Base-by-base conservation (phyloP, 441 rosid genomes). In the Populus trichocarpa region DNA sequence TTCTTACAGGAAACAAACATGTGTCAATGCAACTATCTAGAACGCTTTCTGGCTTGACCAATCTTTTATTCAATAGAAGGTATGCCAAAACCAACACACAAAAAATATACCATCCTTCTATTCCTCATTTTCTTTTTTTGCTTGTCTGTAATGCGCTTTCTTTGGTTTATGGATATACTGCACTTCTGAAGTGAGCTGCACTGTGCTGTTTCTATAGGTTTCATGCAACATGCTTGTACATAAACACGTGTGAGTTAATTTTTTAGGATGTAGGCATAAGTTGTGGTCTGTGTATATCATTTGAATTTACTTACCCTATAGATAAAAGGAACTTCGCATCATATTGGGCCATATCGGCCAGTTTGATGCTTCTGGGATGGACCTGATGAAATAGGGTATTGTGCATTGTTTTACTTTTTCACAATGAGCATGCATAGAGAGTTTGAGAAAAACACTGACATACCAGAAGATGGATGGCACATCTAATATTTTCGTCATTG, bases 11-110 rank as follows among this genome's bases (percentile, higher is more conserved):
- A 76, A 83, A 77, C 61, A 83, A 78, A 50, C 90, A 81, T 78
- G 89, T 87, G 20, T 90, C 97, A 1, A 86, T 95, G 96, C 94
- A 89, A 78, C 83, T 84, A 28, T 84, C 93, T n/a, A 87, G 89
- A 81, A 82, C 85, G 14, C 75, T 95, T 74, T 90, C 97, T 35
- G 87, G 91, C 78, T 80, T 92, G 80, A 84, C 97, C 69, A 80
- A 87, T 82, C 82, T 95, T 75, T 74, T 95, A 20, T 95, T 90
- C 77, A 91, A 89, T 81, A 89, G 85, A 90, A 90, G 97, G 98
- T 91, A 88, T 42, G 65, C 23, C 75, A 40, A 20, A 9, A 20
- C 28, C 32, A 65, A 63, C 23, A 20, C 25, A 2, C 70, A 38
- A 2, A 5, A 28, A 70, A 23, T 2, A 16, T 26, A 18, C 14